Evolutionary conservation across 169 alveolate species (phyloP).

Genomic region (Perkinsus chesapeaki): DNA sequence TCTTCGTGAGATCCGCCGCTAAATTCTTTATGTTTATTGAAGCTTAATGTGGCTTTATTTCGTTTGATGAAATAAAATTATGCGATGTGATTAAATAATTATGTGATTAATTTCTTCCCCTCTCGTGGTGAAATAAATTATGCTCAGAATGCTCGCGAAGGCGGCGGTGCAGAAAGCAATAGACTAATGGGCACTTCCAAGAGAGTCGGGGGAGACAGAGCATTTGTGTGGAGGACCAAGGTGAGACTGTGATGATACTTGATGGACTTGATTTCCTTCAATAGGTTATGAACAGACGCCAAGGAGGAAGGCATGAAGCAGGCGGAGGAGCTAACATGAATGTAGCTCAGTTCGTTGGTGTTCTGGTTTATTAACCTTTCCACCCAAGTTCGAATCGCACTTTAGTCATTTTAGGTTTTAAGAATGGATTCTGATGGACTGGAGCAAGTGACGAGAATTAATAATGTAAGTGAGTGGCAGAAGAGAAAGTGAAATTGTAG

Average conservation of each 20-base stretch:
- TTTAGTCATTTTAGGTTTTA: neutral
- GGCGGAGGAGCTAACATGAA: neutral
- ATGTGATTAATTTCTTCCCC: too few species aligned
- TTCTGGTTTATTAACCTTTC: neutral
- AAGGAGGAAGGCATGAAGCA: neutral
- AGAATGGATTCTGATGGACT: neutral
- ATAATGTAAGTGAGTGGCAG: neutral
- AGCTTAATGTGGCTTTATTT: too few species aligned
- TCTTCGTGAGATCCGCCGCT: too few species aligned
- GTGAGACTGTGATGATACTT: neutral
- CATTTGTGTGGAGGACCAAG: neutral
- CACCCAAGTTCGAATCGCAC: neutral
- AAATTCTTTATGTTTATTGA: too few species aligned
- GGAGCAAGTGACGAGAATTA: neutral
- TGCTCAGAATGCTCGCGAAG: neutral
- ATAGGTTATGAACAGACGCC: neutral
- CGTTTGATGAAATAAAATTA: too few species aligned
- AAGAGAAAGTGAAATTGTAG: too few species aligned
- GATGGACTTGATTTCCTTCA: neutral
- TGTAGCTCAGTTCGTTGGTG: neutral
- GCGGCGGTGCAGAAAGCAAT: neutral
- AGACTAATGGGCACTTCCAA: neutral
- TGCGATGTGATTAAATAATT: too few species aligned
- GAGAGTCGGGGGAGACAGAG: neutral
- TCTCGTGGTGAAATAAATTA: too few species aligned